Conservation (phyloP, 1,284 basidiomycete genomes). For the Lignosus rhinocerotis region DNA sequence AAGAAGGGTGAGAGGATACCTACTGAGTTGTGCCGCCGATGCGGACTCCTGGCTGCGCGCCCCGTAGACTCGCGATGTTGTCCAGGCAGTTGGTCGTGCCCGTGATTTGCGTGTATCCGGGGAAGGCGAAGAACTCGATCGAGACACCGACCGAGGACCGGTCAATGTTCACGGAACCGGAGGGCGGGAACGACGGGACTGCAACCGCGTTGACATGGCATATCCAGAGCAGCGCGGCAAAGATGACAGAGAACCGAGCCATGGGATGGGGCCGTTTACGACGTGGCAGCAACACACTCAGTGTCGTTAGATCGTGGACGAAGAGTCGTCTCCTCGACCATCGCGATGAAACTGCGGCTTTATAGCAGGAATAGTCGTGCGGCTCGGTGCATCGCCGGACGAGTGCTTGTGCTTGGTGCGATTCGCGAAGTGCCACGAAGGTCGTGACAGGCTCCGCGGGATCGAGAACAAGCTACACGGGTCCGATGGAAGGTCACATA, state of each 20-base stretch:
- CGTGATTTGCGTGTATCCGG: conserved; percentile 38
- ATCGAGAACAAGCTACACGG: neutral
- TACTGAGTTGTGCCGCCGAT: conserved; percentile 49
- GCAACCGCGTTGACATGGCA: conserved; percentile 18
- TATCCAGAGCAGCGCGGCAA: conserved; percentile 8
- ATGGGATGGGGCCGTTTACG: neutral
- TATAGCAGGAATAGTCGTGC: conserved; percentile 6
- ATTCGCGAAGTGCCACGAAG: neutral
- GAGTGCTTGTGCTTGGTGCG: neutral
- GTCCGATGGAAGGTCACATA: neutral
- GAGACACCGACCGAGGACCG: conserved; percentile 39
- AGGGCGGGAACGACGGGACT: conserved; percentile 35
- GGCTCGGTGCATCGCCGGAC: conserved; percentile 15
- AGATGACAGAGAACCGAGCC: conserved; percentile 2
- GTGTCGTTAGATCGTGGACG: neutral
- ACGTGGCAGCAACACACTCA: neutral
- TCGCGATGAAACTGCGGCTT: neutral
- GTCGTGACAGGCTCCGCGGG: neutral
- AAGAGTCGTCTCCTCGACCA: neutral
- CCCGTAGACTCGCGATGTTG: conserved; percentile 38
- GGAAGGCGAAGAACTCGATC: conserved; percentile 46
- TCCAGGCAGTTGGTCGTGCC: conserved; percentile 40
- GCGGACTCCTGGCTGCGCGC: conserved; percentile 39
- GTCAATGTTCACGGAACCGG: conserved; percentile 34
- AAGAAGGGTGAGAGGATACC: conserved; percentile 10